These are phyloP conservation scores for Cymbidium sinense DNA, from an alignment of 106 monocot genomes.

Conservation along the genomic window DNA sequence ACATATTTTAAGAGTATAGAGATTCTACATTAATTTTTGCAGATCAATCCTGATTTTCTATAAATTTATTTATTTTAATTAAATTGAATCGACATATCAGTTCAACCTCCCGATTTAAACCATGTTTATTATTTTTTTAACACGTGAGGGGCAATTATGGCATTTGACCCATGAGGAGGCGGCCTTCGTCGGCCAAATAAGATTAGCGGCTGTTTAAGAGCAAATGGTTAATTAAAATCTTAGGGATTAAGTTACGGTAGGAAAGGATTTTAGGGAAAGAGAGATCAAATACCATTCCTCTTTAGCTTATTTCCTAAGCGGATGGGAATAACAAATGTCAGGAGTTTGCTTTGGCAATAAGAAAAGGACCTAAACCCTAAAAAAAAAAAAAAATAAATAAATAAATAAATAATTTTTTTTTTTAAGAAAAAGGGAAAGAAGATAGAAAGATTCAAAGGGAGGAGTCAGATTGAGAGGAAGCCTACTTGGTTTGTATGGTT, in stretches of 20 bases:
- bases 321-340: not conserved
- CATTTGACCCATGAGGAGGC: not conserved
- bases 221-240: not conserved
- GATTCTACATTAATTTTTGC: no score
- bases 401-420: no score
- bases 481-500: not conserved
- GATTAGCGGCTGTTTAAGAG: not conserved
- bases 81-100: no score
- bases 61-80: no score
- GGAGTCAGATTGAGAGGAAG: not conserved
- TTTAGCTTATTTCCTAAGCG: constrained; percentile 5
- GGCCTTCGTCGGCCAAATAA: not conserved
- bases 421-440: no score
- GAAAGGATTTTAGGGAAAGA: not conserved
- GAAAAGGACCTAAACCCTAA: not conserved
- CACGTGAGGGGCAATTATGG: not conserved
- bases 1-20: no score
- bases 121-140: no score
- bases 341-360: not conserved
- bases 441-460: not conserved
- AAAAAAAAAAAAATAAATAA: not conserved
- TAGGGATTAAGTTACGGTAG: not conserved
- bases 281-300: not conserved
- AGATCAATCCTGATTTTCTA: no score
- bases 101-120: no score